Evolutionary conservation across 176 grass and related monocot species (phyloP).

Genomic region (Paspalum vaginatum): DNA sequence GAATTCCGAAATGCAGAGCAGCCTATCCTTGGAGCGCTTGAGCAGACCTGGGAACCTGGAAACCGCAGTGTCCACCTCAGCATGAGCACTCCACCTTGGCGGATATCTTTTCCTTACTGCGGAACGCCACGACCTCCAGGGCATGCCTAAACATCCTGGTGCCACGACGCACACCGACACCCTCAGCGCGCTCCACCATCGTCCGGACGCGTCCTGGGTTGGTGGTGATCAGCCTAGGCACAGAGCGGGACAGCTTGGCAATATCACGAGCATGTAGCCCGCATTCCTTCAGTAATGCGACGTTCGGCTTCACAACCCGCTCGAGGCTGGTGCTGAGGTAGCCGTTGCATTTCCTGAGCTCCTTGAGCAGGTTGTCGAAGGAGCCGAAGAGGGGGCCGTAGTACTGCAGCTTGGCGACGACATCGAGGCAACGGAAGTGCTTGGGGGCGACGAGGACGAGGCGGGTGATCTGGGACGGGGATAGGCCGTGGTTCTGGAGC

Average conservation of each 20-base stretch:
- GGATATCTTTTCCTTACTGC: conserved; percentile 47
- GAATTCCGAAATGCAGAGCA: conserved; percentile 44
- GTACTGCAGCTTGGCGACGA: conserved; percentile 58
- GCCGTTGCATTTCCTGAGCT: conserved; percentile 38
- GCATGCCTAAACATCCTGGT: conserved; percentile 51
- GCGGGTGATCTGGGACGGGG: conserved; percentile 47
- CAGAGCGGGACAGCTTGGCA: conserved; percentile 29
- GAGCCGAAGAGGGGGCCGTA: conserved; percentile 48
- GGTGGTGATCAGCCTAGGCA: conserved; percentile 47
- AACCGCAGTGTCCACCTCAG: conserved; percentile 41
- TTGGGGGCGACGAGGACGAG: conserved; percentile 56
- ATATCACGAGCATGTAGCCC: conserved; percentile 53
- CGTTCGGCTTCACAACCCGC: conserved; percentile 55
- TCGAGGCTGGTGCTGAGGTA: conserved; percentile 53
- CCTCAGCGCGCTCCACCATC: conserved; percentile 31
- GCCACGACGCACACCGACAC: conserved; percentile 37
- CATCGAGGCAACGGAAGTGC: conserved; percentile 46
- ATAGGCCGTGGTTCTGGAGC: conserved; percentile 48
- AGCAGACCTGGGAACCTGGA: conserved; percentile 46
- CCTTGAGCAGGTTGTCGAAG: conserved; percentile 49
- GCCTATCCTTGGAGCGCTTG: conserved; percentile 46
- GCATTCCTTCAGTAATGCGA: conserved; percentile 48
- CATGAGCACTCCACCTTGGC: conserved; percentile 56
- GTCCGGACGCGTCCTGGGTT: conserved; percentile 30
- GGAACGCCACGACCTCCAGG: conserved; percentile 36